Evolutionary conservation across 768 basidiomycete genomes (phyloP).

Genomic region (Jaapia argillacea): DNA sequence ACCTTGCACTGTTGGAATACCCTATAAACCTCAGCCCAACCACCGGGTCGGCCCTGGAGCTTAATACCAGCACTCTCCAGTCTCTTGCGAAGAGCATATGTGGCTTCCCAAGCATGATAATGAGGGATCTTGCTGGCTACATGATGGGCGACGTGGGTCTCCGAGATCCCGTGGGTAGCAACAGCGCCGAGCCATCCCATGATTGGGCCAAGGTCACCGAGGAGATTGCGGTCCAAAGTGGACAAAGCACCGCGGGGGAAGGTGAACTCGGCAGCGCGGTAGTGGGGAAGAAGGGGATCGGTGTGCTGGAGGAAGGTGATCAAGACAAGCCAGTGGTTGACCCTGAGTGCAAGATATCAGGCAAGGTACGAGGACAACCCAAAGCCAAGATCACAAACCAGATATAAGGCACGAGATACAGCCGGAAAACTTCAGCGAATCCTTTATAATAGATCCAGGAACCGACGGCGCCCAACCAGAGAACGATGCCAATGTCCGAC

Average conservation of each 20-base stretch:
- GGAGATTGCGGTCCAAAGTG: conserved; percentile 78
- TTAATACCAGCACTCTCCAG: conserved; percentile 47
- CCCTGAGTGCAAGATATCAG: conserved; percentile 27
- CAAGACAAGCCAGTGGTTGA: conserved; percentile 91
- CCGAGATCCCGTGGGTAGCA: conserved; percentile 86
- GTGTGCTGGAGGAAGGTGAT: conserved; percentile 99
- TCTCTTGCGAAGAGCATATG: conserved; percentile 71
- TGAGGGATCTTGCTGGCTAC: conserved; percentile 94
- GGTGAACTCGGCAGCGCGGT: conserved; percentile 80
- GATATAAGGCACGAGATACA: conserved; percentile 86
- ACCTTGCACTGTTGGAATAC: conserved; percentile 75
- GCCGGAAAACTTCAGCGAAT: conserved; percentile 60
- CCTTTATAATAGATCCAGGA: conserved; percentile 50
- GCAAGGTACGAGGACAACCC: not conserved
- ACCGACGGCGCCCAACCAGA: conserved; percentile 58
- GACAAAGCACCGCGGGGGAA: conserved; percentile 91
- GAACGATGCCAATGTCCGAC: conserved; percentile 73
- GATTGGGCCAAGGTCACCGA: conserved; percentile 69
- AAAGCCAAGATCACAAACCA: conserved; percentile 45
- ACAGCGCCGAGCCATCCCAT: conserved; percentile 82
- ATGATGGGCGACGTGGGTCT: conserved; percentile 91
- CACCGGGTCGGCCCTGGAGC: conserved; percentile 62
- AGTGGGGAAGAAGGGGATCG: conserved; percentile 90
- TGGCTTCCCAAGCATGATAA: conserved; percentile 92
- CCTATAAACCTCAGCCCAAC: conserved; percentile 75